Evolutionary conservation across 441 rosid species (phyloP), one percentile per base, ranked within the genome.

Genomic region (Mallotus japonicus): DNA sequence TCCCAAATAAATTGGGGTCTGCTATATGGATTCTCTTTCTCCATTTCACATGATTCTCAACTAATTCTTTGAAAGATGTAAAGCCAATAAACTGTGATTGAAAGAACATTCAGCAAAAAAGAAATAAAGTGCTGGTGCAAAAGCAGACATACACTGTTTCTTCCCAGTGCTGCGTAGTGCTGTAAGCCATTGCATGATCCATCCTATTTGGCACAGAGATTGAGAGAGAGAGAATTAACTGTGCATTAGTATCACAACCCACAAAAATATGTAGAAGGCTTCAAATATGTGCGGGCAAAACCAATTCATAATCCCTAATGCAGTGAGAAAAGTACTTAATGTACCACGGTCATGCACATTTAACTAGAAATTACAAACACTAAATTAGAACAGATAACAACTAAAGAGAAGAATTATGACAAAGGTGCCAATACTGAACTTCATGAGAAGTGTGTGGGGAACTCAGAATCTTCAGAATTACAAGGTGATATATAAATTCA

Each of bases 141-240:
- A 42, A 77, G 80, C 67, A 73, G 80, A 72, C 94, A 22, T 85
- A 93, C 98, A 83, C 83, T 83, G 79, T 91, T 87, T 80, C 97
- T 90, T 83, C 98, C 98, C 78, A 93, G 78, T 78, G 98, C 98
- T 76, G 98, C 96, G 83, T 93, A 93, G 80, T 93, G 98, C 76
- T 93, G 97, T 70, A 93, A 77, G 78, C 98, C 98, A 78, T 93
- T 93, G 87, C 98, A 93, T 12, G 98, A 91, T 53, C 98, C 98
- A 84, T 93, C 98, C 98, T 93, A 82, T 40, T 24, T 56, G 60
- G 19, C 0, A 8, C 19, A 15, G 67, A 22, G 62, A 32, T 28
- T 28, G 22, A 13, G 32, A 42, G 19, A 19, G 47, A 13, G 40
- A 46, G 24, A 44, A 61, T 4, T 6, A 50, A 3, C 58, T 24